phyloP scores from a whole-genome alignment of 345 rosid species.

The Citrus australasica region DNA sequence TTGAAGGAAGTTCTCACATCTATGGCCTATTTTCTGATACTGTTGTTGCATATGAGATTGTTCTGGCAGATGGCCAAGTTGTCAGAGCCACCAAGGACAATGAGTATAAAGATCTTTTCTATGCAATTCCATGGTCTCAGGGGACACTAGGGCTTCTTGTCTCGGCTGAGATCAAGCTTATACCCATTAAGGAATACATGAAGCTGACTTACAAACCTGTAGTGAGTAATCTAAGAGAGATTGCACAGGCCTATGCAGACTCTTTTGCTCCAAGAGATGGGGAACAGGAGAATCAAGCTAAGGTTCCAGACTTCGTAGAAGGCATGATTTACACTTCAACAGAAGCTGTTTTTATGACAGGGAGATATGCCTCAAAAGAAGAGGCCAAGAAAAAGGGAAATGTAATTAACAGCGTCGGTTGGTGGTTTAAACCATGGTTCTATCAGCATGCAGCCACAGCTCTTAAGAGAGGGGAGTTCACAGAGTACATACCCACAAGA shows the following conservation, averaged over 20 bases:
- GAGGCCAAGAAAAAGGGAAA: conserved; percentile 95
- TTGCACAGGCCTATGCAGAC: conserved; percentile 83
- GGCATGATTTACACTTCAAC: conserved; percentile 73
- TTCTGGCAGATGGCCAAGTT: conserved; percentile 77
- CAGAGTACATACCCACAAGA: conserved; percentile 94
- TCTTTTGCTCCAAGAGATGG: conserved; percentile 93
- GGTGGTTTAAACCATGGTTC: conserved; percentile 99
- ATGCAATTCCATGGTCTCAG: conserved; percentile 97
- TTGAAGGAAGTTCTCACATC: conserved; percentile 98
- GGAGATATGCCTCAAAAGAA: conserved; percentile 83
- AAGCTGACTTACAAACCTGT: conserved; percentile 86
- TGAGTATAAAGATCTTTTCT: conserved; percentile 85
- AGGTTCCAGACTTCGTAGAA: conserved; percentile 97
- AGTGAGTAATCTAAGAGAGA: conserved; percentile 56
- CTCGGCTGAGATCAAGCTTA: conserved; percentile 88
- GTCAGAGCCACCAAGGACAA: conserved; percentile 96
- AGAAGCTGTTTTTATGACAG: conserved; percentile 92
- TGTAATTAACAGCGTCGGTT: conserved; percentile 75
- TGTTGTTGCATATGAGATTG: conserved; percentile 93
- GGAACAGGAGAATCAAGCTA: conserved; percentile 62
- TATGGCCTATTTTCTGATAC: conserved; percentile 96
- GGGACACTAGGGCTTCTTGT: conserved; percentile 98
- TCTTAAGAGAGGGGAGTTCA: conserved; percentile 80
- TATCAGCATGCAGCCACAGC: conserved; percentile 91
- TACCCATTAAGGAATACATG: conserved; percentile 90